Evolutionary conservation across 352 stramenopile species (phyloP).

Genomic region (Pythium volutum): DNA sequence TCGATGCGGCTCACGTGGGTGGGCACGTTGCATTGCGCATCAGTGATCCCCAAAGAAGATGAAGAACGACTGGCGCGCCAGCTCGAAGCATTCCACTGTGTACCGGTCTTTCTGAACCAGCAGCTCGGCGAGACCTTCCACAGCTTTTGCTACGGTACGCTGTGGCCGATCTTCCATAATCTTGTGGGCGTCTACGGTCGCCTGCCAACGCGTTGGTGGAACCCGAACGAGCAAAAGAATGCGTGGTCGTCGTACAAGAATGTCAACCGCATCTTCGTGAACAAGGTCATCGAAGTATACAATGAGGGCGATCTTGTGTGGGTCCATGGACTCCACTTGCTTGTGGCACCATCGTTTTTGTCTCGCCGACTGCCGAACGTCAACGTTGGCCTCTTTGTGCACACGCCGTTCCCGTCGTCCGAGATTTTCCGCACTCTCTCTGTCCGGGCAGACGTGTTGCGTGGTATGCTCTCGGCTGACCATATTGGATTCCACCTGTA

Average conservation of each 20-base stretch:
- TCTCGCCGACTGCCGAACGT: constrained; percentile 88
- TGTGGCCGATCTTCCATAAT: constrained; percentile 98
- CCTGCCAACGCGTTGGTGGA: constrained; percentile 82
- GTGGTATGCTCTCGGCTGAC: constrained; percentile 96
- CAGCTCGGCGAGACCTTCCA: constrained; percentile 86
- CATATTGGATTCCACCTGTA: constrained; percentile 99
- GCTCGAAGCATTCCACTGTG: constrained; percentile 92
- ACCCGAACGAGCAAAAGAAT: constrained; percentile 78
- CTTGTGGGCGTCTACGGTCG: constrained; percentile 96
- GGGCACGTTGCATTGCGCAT: constrained; percentile 75
- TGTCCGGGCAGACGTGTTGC: constrained; percentile 94
- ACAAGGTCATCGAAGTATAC: constrained; percentile 91
- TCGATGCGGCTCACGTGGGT: constrained; percentile 87
- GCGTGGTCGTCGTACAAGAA: constrained; percentile 95
- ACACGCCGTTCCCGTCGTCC: constrained; percentile 99
- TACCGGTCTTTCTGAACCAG: constrained; percentile 95
- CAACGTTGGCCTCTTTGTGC: constrained; percentile 97
- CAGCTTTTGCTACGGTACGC: constrained; percentile 95
- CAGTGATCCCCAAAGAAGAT: constrained; percentile 75
- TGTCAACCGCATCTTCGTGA: constrained; percentile 97
- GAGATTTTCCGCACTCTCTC: constrained; percentile 99
- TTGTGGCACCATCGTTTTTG: constrained; percentile 97
- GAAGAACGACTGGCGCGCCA: constrained; percentile 73
- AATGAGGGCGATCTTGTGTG: constrained; percentile 93
- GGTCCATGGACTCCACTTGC: constrained; percentile 98